A percentile compares a stretch with the other conserved stretches of the same genome.
phyloP scores from a whole-genome alignment of 345 rosid species.

The Salix koriyanagi region DNA sequence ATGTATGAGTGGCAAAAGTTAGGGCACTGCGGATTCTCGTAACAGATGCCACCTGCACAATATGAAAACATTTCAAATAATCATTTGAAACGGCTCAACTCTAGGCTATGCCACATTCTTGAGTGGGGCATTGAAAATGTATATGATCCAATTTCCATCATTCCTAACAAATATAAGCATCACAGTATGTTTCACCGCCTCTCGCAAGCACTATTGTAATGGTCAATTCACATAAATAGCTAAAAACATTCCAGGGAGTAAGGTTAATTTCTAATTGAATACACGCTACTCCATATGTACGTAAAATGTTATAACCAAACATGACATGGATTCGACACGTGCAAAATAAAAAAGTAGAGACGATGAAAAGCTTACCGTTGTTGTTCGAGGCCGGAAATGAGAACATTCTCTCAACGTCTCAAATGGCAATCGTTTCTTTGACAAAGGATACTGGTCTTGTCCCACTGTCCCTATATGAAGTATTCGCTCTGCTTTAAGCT shows the following conservation, averaged over 20 bases:
- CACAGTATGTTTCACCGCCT: not conserved
- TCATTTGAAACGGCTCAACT: not conserved
- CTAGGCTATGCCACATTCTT: not conserved
- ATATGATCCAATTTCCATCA: not conserved
- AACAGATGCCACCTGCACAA: conserved; percentile 68
- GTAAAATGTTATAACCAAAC: no score
- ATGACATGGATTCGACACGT: not conserved
- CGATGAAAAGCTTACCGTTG: conserved; percentile 45
- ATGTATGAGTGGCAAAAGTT: conserved; percentile 59
- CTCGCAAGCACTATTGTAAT: not conserved
- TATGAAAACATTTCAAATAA: not conserved
- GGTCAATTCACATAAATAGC: not conserved
- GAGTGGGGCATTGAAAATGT: not conserved
- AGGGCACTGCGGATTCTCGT: conserved; percentile 62
- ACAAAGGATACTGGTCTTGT: conserved; percentile 48
- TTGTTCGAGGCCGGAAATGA: conserved; percentile 85
- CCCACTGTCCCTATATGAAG: conserved; percentile 79
- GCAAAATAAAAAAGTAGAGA: not conserved
- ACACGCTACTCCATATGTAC: no score
- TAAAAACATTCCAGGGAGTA: no score
- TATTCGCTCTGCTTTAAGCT: conserved; percentile 59
- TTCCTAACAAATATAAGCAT: not conserved
- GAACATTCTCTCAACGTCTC: conserved; percentile 56
- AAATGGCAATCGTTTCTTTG: conserved; percentile 67
- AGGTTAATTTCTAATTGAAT: no score